These are phyloP conservation scores for Margaritispora aquatica DNA, from an alignment of 495 filamentous ascomycete genomes.

Conservation along the genomic window DNA sequence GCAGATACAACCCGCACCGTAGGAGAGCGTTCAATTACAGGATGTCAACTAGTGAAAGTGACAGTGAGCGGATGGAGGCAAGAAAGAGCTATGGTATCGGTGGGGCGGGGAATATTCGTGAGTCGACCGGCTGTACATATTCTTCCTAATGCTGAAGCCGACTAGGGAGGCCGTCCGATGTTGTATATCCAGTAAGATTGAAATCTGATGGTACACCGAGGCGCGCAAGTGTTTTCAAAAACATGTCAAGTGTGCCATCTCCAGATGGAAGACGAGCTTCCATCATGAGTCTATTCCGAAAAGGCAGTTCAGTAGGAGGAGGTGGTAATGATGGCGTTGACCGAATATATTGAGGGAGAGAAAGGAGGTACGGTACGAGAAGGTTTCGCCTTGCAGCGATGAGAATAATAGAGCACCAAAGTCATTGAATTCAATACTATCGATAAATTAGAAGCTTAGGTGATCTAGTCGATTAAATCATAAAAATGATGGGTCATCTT, in stretches of 20 bases:
- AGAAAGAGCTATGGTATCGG: constrained; percentile 24
- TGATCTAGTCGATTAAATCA: background rate
- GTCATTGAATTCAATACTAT: too few species aligned
- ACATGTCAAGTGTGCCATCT: constrained; percentile 1
- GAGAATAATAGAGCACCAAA: too few species aligned
- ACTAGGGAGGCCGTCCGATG: constrained; percentile 21
- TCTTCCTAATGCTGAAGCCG: background rate
- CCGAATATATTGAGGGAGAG: background rate
- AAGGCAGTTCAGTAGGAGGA: background rate
- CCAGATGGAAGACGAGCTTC: constrained; percentile 12
- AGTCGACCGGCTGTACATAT: background rate
- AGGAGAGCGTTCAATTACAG: background rate
- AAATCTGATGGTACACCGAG: constrained; percentile 16
- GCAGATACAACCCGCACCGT: background rate
- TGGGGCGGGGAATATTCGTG: constrained; percentile 25
- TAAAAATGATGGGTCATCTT: background rate
- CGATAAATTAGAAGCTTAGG: too few species aligned
- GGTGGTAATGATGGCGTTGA: background rate
- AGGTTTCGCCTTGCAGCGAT: too few species aligned
- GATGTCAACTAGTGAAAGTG: background rate
- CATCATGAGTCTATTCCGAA: constrained; percentile 15
- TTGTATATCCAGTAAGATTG: constrained; percentile 10
- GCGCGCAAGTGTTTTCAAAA: constrained; percentile 12
- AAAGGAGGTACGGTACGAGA: background rate
- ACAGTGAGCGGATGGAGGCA: constrained; percentile 1